Base-by-base conservation (phyloP, 768 basidiomycete species). In the Lactarius deliciosus region DNA sequence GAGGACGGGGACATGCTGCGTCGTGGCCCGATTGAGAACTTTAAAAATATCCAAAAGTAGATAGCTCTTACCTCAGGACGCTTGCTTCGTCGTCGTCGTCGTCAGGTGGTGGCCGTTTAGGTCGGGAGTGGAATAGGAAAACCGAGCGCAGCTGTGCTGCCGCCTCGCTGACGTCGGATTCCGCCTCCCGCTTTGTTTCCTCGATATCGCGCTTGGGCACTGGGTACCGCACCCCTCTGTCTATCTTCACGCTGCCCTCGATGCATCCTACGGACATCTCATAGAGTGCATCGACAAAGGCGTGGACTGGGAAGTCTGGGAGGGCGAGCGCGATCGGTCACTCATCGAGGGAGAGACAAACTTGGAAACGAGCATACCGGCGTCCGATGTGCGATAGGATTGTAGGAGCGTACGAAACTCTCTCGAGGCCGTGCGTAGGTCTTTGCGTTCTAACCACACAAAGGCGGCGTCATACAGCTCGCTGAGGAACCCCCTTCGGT, bases 31-130 rank as follows among this genome's bases (percentile, higher is more conserved):
- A 36, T 9, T 57, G 32, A 63, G 60, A 22, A 60, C 4, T 16
- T 60, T 59, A 38, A 11, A 32, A 32, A 32, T 38, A 38, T 38
- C 59, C 57, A 30, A 54, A 30, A 9, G n/a, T 20, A n/a, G 43
- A 9, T 7, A 40, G 3, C n/a, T 16, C 64, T 38, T 59, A 69
- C 70, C 68, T 71, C 18, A 58, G 50, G 45, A 63, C 68, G 50
- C 63, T 63, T n/a, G 50, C 40, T 60, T 62, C 65, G 20, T 69
- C 70, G 18, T 68, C 66, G 25, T 69, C 70, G 20, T 68, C 67
- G n/a, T 70, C 68, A 5, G 64, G 68, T 30, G 70, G 64, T 10
- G 61, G 70, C 13, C 70, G 68, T 30, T 71, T 71, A 0, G 55
- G 70, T 32, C 70, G 64, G 6, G 64, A 54, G 25, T 66, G 64